Base-by-base conservation (phyloP, 805 yeast genomes). In the Lachancea kluyveri region DNA sequence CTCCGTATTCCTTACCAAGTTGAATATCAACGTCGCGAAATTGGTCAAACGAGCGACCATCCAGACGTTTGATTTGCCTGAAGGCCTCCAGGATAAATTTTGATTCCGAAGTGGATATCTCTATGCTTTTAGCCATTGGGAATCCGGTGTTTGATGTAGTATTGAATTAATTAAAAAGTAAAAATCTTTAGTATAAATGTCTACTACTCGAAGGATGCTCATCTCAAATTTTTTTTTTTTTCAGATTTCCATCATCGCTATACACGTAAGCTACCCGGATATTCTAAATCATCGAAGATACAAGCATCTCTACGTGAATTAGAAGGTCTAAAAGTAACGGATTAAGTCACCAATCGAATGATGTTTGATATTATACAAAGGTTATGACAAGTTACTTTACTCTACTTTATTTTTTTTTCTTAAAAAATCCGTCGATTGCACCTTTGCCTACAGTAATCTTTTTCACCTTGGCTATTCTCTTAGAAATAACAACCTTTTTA, bases 1-100 rank as follows among this genome's bases (percentile, higher is more conserved):
- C 80, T 8, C 96, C 97, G 48, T 72, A 80, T 36, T 80, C 84
- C 8, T 68, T 67, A 11, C 87, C 83, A 24, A 87, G 67, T 12
- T 51, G 50, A 24, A 90, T 74, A n/a, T 69, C 62, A 2, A 86
- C 74, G 12, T 69, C 68, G 40, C 97, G 67, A 56, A 77, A 67
- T 41, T 81, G 73, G 25, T 72, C 70, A 21, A 81, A 62, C n/a
- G 48, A 24, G 26, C 97, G 71, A 2, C 85, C 83, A 50, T 85
- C 94, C 3, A 74, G 46, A 28, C 97, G 67, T 20, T 71, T 44
- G 3, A 78, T 77, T 30, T 70, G 68, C 34, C 73, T 74, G 30
- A 90, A 64, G 1, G 84, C 70, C 31, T 75, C 79, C 8, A 74
- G 52, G 6, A 84, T 60, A 49, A 79, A 86, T 26, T 61, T 61